Conservation (phyloP, 495 filamentous ascomycete genomes). For the Annulohypoxylon moriforme region DNA sequence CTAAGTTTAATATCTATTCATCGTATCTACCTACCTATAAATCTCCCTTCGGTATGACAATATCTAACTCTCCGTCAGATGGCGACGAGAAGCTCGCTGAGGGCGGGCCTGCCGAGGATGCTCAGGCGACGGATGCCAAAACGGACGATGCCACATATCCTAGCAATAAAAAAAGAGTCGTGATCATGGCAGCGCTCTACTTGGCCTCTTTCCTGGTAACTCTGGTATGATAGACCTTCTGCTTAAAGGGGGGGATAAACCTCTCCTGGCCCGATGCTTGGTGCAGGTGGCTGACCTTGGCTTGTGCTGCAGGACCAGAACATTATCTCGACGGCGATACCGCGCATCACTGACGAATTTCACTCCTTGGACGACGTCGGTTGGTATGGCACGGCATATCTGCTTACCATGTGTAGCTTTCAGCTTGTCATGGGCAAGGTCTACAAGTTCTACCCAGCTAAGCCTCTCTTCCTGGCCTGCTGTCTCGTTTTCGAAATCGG, state of each 20-base stretch:
- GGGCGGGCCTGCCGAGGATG: background rate
- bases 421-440: conserved; percentile 54
- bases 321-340: conserved; percentile 64
- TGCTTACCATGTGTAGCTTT: conserved; percentile 52
- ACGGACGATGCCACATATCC: conserved; percentile 5
- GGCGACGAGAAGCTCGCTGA: conserved; percentile 21
- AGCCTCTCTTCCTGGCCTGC: conserved; percentile 22
- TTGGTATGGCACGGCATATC: conserved; percentile 63
- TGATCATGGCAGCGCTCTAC: conserved; percentile 25
- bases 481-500: conserved; percentile 64
- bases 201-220: conserved; percentile 26
- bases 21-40: background rate
- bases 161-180: conserved; percentile 9
- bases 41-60: background rate
- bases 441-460: conserved; percentile 52
- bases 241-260: background rate
- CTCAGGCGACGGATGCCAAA: background rate
- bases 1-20: too few relatives aligned
- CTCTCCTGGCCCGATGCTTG: background rate
- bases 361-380: conserved; percentile 58
- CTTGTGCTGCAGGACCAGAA: conserved; percentile 43
- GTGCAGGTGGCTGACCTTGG: conserved; percentile 6
- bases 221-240: conserved; percentile 14
- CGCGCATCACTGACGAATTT: conserved; percentile 62
- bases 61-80: background rate